Evolutionary conservation across 306 rosid species (phyloP), one percentile per base, ranked within the genome.

Genomic region (Oxytropis ochrocephala): DNA sequence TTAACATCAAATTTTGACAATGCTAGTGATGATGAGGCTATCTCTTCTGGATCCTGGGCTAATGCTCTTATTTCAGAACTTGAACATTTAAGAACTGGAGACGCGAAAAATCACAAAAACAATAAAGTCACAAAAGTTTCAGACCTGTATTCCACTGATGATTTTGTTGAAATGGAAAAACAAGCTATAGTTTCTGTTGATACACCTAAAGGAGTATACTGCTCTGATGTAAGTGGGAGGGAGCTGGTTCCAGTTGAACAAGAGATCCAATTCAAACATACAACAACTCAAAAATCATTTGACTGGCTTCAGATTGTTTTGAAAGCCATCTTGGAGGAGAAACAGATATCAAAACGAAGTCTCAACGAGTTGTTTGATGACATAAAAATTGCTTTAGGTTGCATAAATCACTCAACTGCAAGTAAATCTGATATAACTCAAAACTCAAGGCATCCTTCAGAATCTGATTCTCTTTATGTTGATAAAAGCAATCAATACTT

Each of bases 281-380:
- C 43, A 38, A 38, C 43, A 38, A 38, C 43, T 38, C 85, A 78
- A 7, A 73, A 73, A 50, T 57, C 83, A 56, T 88, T 90, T 71
- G 95, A 90, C 66, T 90, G 97, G 97, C 90, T 90, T 79, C 97
- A 88, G 59, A 65, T 84, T 75, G 95, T 88, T 81, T 71, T 86
- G 64, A 81, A 83, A 8, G 95, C 88, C 49, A 86, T 88, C 76
- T 56, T 67, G 78, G 67, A 88, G 74, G 90, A 88, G 70, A 81
- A 77, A 70, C 47, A 41, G 35, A 36, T 79, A 59, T 82, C 97
- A 0, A 84, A 82, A n/a, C 82, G 85, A 84, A 84, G 82, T 47
- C 82, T 86, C 1, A 73, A 81, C 70, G 95, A 90, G 17, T 81
- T 90, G 53, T 74, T 88, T 65, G 88, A 79, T 49, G 96, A 88